A percentile compares a stretch with the other conserved stretches of the same genome.
phyloP scores from a whole-genome alignment of 1,139 yeast species.

The Blastobotrys serpentis region DNA sequence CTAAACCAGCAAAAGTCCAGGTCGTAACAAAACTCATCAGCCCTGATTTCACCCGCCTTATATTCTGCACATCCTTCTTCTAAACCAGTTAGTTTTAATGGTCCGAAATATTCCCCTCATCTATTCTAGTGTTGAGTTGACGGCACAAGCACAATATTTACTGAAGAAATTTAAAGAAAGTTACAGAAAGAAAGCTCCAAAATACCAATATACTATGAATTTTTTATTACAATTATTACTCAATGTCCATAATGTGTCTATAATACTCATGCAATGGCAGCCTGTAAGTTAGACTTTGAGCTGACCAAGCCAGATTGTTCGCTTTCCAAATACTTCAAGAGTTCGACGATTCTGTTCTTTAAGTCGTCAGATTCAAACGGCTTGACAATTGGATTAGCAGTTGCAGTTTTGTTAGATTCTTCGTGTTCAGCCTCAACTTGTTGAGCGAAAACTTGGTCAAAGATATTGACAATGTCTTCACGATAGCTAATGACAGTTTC shows the following conservation, averaged over 20 bases:
- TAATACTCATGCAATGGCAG: conserved; percentile 5
- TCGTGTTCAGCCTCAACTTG: conserved; percentile 71
- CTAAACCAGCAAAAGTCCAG: too few species aligned
- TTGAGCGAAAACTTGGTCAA: conserved; percentile 68
- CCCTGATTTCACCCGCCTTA: too few species aligned
- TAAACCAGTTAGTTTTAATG: too few species aligned
- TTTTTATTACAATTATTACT: conserved; percentile 3
- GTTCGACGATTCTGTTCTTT: conserved; percentile 61
- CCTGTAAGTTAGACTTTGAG: conserved; percentile 12
- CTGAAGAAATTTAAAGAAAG: too few species aligned
- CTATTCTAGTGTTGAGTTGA: too few species aligned
- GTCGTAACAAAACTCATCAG: too few species aligned
- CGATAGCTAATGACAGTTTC: conserved; percentile 57
- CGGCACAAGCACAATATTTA: too few species aligned
- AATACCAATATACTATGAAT: neutral
- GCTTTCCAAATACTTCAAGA: conserved; percentile 70
- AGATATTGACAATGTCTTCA: conserved; percentile 62
- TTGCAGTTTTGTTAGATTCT: conserved; percentile 30
- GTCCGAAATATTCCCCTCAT: too few species aligned
- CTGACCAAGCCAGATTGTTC: conserved; percentile 51
- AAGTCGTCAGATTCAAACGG: conserved; percentile 68
- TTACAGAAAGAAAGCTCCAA: too few species aligned
- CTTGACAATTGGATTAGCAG: conserved; percentile 37
- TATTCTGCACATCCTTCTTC: too few species aligned
- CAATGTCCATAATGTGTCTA: conserved; percentile 9